A percentile compares a stretch with the other conserved stretches of the same genome.
Evolutionary conservation across 1,284 basidiomycete species (phyloP).

Genomic region (Tilletia setariae): DNA sequence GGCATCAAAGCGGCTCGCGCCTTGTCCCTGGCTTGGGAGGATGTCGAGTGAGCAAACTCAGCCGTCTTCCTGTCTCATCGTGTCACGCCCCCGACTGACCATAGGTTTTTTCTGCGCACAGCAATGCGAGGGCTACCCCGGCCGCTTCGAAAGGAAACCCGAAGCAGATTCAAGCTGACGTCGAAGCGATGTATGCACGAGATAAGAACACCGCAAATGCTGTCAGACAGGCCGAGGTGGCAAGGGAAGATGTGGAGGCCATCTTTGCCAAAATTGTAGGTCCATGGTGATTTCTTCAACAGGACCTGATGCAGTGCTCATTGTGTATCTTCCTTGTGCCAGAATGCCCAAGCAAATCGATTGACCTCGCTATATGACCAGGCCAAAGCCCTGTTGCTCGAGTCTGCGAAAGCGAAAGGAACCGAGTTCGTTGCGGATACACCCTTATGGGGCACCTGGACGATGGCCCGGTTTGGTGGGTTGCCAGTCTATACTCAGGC

Average conservation of each 20-base stretch:
- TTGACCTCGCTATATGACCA: conserved; percentile 31
- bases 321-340: not conserved
- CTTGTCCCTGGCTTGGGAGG: conserved; percentile 38
- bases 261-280: conserved; percentile 34
- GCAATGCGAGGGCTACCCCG: conserved; percentile 22
- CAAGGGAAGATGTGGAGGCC: conserved; percentile 23
- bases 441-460: conserved; percentile 46
- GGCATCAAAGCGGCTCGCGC: conserved; percentile 43
- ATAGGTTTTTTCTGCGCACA: not conserved
- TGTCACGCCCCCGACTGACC: too few species aligned
- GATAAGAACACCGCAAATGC: conserved; percentile 29
- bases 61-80: not conserved
- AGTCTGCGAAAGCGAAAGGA: conserved; percentile 31
- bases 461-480: conserved; percentile 41
- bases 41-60: conserved; percentile 22
- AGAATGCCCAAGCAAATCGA: conserved; percentile 30
- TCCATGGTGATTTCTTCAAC: not conserved
- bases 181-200: conserved; percentile 25
- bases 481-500: not conserved
- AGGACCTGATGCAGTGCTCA: not conserved
- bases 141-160: conserved; percentile 24
- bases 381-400: conserved; percentile 27
- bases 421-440: conserved; percentile 33
- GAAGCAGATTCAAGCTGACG: conserved; percentile 18
- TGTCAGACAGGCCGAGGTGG: conserved; percentile 23